Evolutionary conservation across 164 flowering plant species (phyloP).

Genomic region (Stephania yunnanensis): DNA sequence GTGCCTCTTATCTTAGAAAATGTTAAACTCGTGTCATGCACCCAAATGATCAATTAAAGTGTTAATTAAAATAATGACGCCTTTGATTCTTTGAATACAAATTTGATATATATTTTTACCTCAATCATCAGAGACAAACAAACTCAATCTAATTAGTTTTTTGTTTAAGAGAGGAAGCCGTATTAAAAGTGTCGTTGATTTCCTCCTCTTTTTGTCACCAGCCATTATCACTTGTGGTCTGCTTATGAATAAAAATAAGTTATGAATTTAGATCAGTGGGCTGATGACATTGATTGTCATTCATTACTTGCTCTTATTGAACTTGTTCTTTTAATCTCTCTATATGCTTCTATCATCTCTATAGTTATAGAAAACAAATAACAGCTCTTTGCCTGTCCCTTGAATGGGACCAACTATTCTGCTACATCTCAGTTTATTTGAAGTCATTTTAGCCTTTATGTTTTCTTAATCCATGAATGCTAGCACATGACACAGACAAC

Average conservation of each 20-base stretch:
- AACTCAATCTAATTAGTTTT: neutral
- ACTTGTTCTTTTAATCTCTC: neutral
- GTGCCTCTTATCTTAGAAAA: neutral
- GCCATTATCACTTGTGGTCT: neutral
- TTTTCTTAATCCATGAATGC: neutral
- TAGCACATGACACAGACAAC: neutral
- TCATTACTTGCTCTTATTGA: neutral
- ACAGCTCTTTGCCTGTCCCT: neutral
- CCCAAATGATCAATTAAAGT: neutral
- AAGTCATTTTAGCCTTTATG: neutral
- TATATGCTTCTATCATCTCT: too few relatives aligned
- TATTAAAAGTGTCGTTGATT: neutral
- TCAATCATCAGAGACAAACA: neutral
- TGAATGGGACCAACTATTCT: neutral
- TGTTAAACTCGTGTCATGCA: neutral
- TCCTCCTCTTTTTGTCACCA: neutral
- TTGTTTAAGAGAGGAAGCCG: neutral
- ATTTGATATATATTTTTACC: neutral
- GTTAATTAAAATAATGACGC: neutral
- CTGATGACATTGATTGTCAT: neutral
- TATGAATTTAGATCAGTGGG: neutral
- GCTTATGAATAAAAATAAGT: neutral
- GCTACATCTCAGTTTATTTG: neutral
- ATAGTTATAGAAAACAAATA: neutral
- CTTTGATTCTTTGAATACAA: neutral